A percentile compares a stretch with the other conserved stretches of the same genome.
phyloP scores from a whole-genome alignment of 371 early-diverging fungal species.

The Actinomortierella wolfii region DNA sequence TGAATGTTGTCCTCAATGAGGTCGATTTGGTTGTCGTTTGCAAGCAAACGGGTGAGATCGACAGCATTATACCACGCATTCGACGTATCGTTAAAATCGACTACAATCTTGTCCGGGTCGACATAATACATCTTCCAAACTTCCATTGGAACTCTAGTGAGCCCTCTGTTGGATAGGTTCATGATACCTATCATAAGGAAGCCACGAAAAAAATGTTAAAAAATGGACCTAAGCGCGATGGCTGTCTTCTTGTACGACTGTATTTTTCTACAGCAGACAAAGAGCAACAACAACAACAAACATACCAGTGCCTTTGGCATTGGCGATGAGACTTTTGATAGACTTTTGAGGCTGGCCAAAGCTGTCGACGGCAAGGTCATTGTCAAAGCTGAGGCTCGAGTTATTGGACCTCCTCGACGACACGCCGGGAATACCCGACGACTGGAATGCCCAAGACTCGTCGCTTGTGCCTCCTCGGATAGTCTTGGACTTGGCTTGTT shows the following conservation, averaged over 20 bases:
- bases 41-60: constrained; percentile 68
- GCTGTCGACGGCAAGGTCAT: constrained; percentile 24
- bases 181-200: constrained; percentile 56
- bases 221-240: neutral
- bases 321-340: constrained; percentile 44
- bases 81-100: constrained; percentile 57
- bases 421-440: constrained; percentile 37
- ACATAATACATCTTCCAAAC: constrained; percentile 70
- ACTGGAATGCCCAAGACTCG: constrained; percentile 33
- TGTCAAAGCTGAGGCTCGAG: no score
- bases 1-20: constrained; percentile 64
- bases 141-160: constrained; percentile 67
- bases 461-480: constrained; percentile 30
- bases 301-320: constrained; percentile 44
- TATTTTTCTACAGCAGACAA: neutral
- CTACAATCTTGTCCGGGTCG: constrained; percentile 58
- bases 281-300: neutral
- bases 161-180: constrained; percentile 68
- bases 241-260: neutral
- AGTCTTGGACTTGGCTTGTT: constrained; percentile 28
- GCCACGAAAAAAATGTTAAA: neutral
- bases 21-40: constrained; percentile 69
- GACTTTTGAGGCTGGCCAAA: constrained; percentile 45
- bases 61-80: constrained; percentile 68
- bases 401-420: neutral